Base-by-base conservation (phyloP, 208 protist genomes). In the Trypanosoma melophagium region DNA sequence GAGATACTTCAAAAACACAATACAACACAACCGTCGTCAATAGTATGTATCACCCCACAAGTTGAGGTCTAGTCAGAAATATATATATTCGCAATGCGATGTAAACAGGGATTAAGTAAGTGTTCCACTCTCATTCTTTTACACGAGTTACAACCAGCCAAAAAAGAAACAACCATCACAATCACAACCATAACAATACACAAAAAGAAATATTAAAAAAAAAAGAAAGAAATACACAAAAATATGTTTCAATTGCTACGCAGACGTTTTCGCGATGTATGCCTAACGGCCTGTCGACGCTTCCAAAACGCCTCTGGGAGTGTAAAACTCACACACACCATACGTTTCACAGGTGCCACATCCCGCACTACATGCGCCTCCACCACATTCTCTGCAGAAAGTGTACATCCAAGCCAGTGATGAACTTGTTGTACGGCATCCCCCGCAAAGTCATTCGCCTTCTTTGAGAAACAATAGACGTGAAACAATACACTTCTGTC, bases 291-390 rank as follows among this genome's bases (percentile, higher is more conserved):
- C 44, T 17, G 50, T 7, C 84, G 60, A 3, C 60, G 24, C 0
- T 52, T 28, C 89, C 86, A 95, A 62, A 92, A 90, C 0, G 72
- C 75, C 17, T 74, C 67, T 0, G 94, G 94, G 9, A 98, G 86
- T 9, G 66, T 90, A 61, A 98, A 99, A 60, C 87, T 91, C 25
- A 98, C 85, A 60, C 96, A 97, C 19, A 98, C 84, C 97, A 99
- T 99, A 13, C 87, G 67, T 66, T 98, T 99, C 22, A 86, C 87
- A 35, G 97, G 96, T 5, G 96, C 89, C 7, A 99, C 96, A 80
- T 98, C 89, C 35, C 97, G 82, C 58, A 99, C 97, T 69, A 97
- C 68, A 38, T 90, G 71, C n/a, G 96, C 84, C 22, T 69, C 47
- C 57, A 88, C 79, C 31, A 81, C 56, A 63, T 87, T 78, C 45